Percentiles rank a stretch among this genome's conserved stretches.
These are phyloP conservation scores for Ailanthus altissimus DNA, from an alignment of 345 rosid species.

Conservation along the genomic window DNA sequence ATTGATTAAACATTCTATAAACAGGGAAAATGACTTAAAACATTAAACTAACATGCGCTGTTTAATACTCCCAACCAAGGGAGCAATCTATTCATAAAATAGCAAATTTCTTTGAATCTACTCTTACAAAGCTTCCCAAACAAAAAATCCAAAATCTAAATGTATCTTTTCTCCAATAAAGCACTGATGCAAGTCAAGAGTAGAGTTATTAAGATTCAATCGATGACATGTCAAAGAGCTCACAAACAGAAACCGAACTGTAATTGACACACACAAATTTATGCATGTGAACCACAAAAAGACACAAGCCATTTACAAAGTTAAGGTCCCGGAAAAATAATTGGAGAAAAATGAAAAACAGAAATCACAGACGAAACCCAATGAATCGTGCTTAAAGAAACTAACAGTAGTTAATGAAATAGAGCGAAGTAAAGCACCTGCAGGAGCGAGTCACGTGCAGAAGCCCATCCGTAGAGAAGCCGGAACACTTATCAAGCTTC, in stretches of 20 bases:
- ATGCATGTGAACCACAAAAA: not conserved
- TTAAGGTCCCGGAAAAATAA: conserved; percentile 6
- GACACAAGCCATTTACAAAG: not conserved
- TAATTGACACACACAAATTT: not conserved
- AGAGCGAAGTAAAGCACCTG: conserved; percentile 46
- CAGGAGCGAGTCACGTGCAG: conserved; percentile 61
- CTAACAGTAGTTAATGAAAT: not conserved
- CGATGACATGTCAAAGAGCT: not conserved
- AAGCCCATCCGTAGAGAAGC: conserved; percentile 85
- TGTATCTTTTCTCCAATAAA: not conserved
- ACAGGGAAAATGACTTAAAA: not conserved
- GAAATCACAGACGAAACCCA: not conserved
- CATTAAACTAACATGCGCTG: not conserved
- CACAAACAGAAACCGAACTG: not conserved
- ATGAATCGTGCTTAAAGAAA: not conserved
- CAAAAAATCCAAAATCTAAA: not conserved
- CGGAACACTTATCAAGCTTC: conserved; percentile 90
- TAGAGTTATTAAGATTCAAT: not conserved
- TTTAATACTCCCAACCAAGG: not conserved
- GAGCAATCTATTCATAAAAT: not conserved
- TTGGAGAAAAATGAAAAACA: not conserved
- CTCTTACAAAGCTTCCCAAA: not conserved
- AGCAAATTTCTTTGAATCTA: not conserved
- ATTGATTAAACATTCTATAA: not conserved
- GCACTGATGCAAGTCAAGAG: not conserved